Evolutionary conservation across 2,329 filamentous ascomycete species (phyloP).

Genomic region (Diaporthe nobilis): DNA sequence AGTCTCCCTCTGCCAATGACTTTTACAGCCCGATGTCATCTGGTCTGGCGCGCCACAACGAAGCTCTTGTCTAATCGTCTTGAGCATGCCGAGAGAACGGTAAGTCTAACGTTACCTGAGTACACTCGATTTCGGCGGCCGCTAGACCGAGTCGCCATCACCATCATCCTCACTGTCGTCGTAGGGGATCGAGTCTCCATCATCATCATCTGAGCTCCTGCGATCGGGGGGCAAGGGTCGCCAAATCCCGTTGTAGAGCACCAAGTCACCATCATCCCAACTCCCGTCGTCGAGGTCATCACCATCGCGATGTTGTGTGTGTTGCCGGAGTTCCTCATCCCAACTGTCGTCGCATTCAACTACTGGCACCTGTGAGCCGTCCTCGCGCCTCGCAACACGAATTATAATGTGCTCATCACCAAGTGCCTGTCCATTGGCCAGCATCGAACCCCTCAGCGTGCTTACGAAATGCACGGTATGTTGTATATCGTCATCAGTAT

Average conservation of each 20-base stretch:
- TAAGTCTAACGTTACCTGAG: not conserved
- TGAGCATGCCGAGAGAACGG: not conserved
- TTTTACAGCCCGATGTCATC: not conserved
- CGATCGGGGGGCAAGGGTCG: too few relatives aligned
- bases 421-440: not conserved
- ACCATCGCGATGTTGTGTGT: not conserved
- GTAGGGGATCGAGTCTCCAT: not conserved
- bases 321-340: not conserved
- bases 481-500: not conserved
- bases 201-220: too few relatives aligned
- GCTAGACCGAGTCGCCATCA: too few relatives aligned
- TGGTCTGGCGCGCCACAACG: not conserved
- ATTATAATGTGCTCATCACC: not conserved
- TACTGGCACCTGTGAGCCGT: not conserved
- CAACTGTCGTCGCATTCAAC: not conserved
- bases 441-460: not conserved
- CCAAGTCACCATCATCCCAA: too few relatives aligned
- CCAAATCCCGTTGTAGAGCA: too few relatives aligned
- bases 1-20: not conserved
- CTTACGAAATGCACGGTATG: not conserved
- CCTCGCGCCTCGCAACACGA: too few relatives aligned
- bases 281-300: not conserved
- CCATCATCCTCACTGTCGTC: too few relatives aligned
- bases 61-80: not conserved
- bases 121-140: not conserved